phyloP scores from a whole-genome alignment of 306 rosid genomes.

The Castanopsis chinensis region DNA sequence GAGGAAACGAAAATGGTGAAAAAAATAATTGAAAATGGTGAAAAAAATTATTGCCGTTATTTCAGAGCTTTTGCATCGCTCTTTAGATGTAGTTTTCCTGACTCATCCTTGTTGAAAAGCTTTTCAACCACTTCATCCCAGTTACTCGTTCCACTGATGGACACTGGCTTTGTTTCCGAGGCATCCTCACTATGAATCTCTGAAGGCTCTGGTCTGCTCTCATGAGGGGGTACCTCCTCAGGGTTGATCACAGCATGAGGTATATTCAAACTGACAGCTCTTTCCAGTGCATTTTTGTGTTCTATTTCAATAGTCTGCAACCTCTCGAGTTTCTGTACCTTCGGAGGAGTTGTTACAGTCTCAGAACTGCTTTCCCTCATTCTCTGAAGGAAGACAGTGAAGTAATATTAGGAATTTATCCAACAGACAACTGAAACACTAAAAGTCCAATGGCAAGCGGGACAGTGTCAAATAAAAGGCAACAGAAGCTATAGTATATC shows the following conservation, averaged over 20 bases:
- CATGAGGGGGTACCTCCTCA: conserved; percentile 30
- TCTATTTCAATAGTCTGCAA: conserved; percentile 64
- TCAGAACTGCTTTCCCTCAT: conserved; percentile 46
- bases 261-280: conserved; percentile 74
- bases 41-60: conserved; percentile 16
- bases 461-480: not conserved
- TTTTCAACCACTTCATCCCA: conserved; percentile 77
- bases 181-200: conserved; percentile 15
- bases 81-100: conserved; percentile 28
- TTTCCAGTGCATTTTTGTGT: conserved; percentile 77
- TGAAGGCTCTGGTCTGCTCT: conserved; percentile 31
- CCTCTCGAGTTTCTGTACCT: conserved; percentile 55
- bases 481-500: not conserved
- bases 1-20: not conserved
- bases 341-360: conserved; percentile 61
- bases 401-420: not conserved
- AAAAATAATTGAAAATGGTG: not conserved
- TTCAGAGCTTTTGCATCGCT: conserved; percentile 26
- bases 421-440: not conserved
- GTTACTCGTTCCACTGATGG: conserved; percentile 39
- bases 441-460: not conserved
- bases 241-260: conserved; percentile 57
- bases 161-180: conserved; percentile 20
- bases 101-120: conserved; percentile 44
- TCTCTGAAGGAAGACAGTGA: conserved; percentile 25